Evolutionary conservation across 129 eudicot species (phyloP).

Genomic region (Flaveria linearis): DNA sequence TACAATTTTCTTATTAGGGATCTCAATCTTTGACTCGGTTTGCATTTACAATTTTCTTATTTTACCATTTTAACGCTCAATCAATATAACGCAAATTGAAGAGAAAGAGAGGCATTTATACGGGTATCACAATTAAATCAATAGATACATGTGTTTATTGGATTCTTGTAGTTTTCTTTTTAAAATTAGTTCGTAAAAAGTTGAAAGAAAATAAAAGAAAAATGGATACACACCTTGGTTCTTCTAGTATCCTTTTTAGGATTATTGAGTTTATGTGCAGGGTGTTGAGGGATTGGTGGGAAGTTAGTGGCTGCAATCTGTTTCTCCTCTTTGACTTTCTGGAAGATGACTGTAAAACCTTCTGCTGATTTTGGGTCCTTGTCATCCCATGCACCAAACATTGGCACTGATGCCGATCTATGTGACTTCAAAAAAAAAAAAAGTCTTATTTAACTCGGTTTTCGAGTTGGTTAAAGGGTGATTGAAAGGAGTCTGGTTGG

Average conservation of each 20-base stretch:
- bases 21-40: not conserved
- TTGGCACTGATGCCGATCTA: conserved; percentile 78
- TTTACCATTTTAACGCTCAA: not conserved
- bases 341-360: conserved; percentile 73
- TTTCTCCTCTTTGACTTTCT: conserved; percentile 75
- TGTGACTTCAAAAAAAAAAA: conserved; percentile 39
- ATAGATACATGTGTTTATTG: too few relatives aligned
- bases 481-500: not conserved
- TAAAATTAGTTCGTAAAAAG: not conserved
- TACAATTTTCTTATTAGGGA: too few relatives aligned
- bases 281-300: conserved; percentile 49
- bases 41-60: not conserved
- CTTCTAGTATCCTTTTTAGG: conserved; percentile 24
- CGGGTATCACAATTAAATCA: too few relatives aligned
- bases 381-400: conserved; percentile 87
- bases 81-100: not conserved
- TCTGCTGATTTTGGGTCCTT: conserved; percentile 67
- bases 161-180: too few relatives aligned
- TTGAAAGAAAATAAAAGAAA: not conserved
- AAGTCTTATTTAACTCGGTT: not conserved
- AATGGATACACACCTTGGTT: conserved; percentile 44
- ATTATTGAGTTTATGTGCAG: conserved; percentile 28
- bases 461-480: not conserved
- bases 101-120: too few relatives aligned
- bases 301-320: conserved; percentile 66